Base-by-base conservation (phyloP, 2,329 filamentous ascomycete species). In the Ceratocystis variospora region DNA sequence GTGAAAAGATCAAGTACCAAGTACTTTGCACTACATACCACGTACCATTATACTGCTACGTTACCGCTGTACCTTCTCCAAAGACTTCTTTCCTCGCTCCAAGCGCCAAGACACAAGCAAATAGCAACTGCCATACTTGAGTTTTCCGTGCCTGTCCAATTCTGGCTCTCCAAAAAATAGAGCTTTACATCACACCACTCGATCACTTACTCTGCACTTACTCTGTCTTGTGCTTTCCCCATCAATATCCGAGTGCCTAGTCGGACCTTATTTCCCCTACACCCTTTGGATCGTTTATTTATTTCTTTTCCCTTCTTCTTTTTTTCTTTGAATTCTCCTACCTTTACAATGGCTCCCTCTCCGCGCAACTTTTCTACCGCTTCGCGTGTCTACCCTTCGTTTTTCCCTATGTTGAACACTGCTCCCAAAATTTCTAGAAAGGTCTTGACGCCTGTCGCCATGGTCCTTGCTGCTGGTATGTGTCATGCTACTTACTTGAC, bases 391-490 rank as follows among this genome's bases (percentile, higher is more conserved):
- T 68, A 73, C 66, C 72, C 72, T 53, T 70, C 71, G 28, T 71
- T 73, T 64, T 70, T 73, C 22, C 72, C 73, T 17, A 69, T 69
- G 17, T 68, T 73, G 41, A 72, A 73, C 69, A 71, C 48, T 61
- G 57, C 65, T 19, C 53, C 63, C 62, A 61, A 62, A 28, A 25
- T 66, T n/a, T 48, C 67, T 46, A 62, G 63, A 12, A 67, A 55
- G 53, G 70, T 73, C 66, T 70, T 72, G 44, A 65, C 70, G 12
- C 73, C 73, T 0, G 73, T 73, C 22, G 71, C 72, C 37, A 70
- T 72, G 45, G 73, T 72, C 50, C 72, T 73, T 3, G 70, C 73
- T 62, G 73, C 75, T 62, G 74, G 73, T 72, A 68, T 65, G 68
- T 70, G 57, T 67, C 2, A 6, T 50, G 10, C 5, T 19, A 46